Base-by-base conservation (phyloP, 768 basidiomycete genomes). In the Amanita molliuscula region DNA sequence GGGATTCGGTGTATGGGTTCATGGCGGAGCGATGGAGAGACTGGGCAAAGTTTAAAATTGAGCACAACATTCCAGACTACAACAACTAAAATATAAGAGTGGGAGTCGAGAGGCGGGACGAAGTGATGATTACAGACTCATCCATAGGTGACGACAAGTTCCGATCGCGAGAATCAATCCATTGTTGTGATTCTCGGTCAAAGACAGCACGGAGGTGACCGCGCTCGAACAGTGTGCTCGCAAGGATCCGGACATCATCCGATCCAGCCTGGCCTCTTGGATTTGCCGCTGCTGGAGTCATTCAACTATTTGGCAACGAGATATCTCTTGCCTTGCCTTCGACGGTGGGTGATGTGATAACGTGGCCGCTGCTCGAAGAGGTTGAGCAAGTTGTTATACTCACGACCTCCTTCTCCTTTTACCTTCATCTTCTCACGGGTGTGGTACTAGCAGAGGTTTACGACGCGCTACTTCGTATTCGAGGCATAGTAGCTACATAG, bases 241-340 rank as follows among this genome's bases (percentile, higher is more conserved):
- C 7, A 68, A 73, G 2, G 83, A 88, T 49, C 69, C 81, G 25
- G 84, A 88, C 58, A 75, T 92, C 21, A 80, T 94, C 58, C 74
- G 78, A 34, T 68, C 76, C 3, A 90, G 87, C 55, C 70, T 95
- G 23, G 88, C 11, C 61, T 82, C 11, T 79, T 83, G 10, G 82
- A 88, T 55, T 62, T 86, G 1, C 69, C 78, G 1, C 65, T 0
- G 81, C 88, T 46, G 89, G 88, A 0, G 83, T 96, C 57, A 77
- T 94, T 15, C 88, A 90, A 55, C 71, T 95, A 3, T 91, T 83
- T 55, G 83, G 86, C 2, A 79, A 82, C 37, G 94, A 96, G 61
- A 80, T 94, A 29, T 72, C 76, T 4, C 75, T 79, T 4, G 77
- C 87, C 1, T 67, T 96, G 21, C 80, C 81, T 4, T 95, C 92